These are phyloP conservation scores for Heimioporus retisporus DNA, from an alignment of 1,284 basidiomycete genomes.

Conservation along the genomic window DNA sequence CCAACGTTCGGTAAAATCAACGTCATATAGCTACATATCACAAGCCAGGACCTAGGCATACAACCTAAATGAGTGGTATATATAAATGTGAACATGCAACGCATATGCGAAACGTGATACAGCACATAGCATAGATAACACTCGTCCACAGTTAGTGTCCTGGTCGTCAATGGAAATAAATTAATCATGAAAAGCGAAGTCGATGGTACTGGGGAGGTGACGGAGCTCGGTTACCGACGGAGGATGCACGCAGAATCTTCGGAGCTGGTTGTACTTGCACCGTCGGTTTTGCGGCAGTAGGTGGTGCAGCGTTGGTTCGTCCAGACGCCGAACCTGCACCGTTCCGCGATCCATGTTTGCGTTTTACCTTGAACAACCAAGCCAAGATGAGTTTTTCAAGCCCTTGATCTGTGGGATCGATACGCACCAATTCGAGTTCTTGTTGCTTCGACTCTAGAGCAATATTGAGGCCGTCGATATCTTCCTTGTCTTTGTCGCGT, in stretches of 20 bases:
- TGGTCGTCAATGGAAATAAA: neutral
- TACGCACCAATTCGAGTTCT: constrained; percentile 85
- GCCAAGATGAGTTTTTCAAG: constrained; percentile 1
- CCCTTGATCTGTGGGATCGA: neutral
- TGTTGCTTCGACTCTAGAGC: constrained; percentile 92
- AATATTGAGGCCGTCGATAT: constrained; percentile 83
- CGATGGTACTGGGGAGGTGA: neutral
- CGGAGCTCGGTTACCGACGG: neutral
- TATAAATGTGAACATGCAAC: neutral
- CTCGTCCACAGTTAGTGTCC: too few species aligned
- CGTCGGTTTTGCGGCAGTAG: neutral
- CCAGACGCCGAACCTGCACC: constrained; percentile 70
- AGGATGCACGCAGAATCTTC: neutral
- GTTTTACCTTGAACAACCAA: constrained; percentile 67
- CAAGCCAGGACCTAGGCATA: neutral
- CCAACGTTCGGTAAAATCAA: too few species aligned
- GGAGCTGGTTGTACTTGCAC: neutral
- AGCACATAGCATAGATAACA: neutral
- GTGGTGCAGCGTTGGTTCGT: constrained; percentile 51
- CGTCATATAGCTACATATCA: neutral
- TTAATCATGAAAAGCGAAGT: neutral
- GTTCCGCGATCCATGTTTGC: constrained; percentile 70
- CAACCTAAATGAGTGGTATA: neutral
- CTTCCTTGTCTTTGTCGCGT: constrained; percentile 77
- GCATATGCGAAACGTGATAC: neutral